Evolutionary conservation across 2,329 filamentous ascomycete species (phyloP), one percentile per base, ranked within the genome.

Genomic region (Exophiala alcalophila): DNA sequence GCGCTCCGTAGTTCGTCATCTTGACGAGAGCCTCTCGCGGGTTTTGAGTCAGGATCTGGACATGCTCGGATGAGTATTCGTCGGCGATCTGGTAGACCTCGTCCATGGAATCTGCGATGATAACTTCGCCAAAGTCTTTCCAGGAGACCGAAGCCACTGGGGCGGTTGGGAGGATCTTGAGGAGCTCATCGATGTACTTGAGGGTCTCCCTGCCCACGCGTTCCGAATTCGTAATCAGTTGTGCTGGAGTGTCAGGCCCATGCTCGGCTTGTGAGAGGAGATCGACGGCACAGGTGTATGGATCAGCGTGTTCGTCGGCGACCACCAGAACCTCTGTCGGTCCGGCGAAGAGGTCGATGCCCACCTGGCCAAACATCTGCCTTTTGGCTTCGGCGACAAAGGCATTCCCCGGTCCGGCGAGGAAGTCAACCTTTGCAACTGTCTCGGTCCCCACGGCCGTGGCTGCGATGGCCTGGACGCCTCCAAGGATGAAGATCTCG

Each of bases 371-470:
- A 44, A 74, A 77, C 0, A 77, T 58, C 53, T 74, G 73, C 0
- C 72, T 63, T 54, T 77, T 78, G 0, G 68, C 73, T 52, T 74
- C 74, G 3, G 74, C 72, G 0, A 78, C 73, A 53, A 75, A 77
- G 1, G 73, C 65, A 49, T 78, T 77, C 1, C 74, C 74, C 0
- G 74, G 74, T 0, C 73, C 74, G 1, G 73, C 72, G 30, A 77
- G 65, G 55, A 75, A 74, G 47, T 76, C 68, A 5, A 74, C 69
- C 47, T 73, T 74, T 9, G 46, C 54, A 11, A 75, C 66, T 0
- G 66, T 68, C 49, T 71, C 65, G 0, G 73, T 76, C 1, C 73
- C 73, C 2, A 73, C 36, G 0, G 72, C 71, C 72, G 76, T 75
- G 10, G 71, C 71, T 0, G 72, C 69, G 7, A 76, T 61, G 3